Base-by-base conservation (phyloP, 2,329 filamentous ascomycete species). In the Chrysoporthe austroafricana region DNA sequence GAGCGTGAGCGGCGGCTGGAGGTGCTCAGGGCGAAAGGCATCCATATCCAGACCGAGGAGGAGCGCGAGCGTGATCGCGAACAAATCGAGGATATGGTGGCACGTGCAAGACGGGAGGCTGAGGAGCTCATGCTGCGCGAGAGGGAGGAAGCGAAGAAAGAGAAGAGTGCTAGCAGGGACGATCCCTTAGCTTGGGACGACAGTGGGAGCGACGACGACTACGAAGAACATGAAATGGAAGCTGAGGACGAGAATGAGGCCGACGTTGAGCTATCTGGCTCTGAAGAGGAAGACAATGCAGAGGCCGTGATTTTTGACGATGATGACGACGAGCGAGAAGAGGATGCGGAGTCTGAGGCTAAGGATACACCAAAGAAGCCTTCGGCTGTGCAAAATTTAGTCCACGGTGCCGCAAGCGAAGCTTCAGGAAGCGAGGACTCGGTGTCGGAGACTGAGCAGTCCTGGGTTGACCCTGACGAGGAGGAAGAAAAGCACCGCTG, bases 21-120 rank as follows among this genome's bases (percentile, higher is more conserved):
- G 66, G 85, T 90, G 72, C 85, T 99, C 52, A 89, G 87, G 74
- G 90, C 91, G 13, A 93, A 91, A 78, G 96, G 96, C 8, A 85
- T 97, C 36, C 82, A 91, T 34, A 84, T 98, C 21, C 91, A 94
- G 77, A 97, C 92, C 0, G 88, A 90, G 2, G 95, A 97, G 78
- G 94, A 99, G 77, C 88, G 92, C 26, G 91, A 94, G 75, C 70
- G 88, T 44, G 91, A 97, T 76, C 88, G 93, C 77, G 89, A 91
- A 67, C 89, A 94, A 68, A 88, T 97, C 14, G 96, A 98, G 73
- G 91, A 97, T 74, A 86, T 98, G 69, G 87, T 98, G 36, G 91
- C 95, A 60, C 94, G 90, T 73, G 95, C 94, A 26, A 86, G 94
- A 67, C 85, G 89, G 70, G 93, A 98, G 76, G 94, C 90, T 1